phyloP scores from a whole-genome alignment of 2,329 filamentous ascomycete genomes.

The Bipolaris gigantea region DNA sequence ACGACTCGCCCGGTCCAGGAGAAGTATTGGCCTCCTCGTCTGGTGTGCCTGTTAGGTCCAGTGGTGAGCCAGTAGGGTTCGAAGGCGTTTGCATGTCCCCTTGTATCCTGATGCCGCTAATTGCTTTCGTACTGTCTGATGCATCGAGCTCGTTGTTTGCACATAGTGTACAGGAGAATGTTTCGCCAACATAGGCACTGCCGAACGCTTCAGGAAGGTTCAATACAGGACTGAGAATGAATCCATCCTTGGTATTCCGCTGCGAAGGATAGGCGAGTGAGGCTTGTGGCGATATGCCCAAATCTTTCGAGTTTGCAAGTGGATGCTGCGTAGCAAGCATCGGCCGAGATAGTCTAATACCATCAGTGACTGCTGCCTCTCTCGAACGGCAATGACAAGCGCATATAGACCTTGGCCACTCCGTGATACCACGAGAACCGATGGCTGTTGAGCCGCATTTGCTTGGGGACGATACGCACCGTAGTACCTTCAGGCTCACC shows the following conservation, averaged over 20 bases:
- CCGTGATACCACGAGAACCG: background rate
- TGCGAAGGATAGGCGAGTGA: constrained; percentile 67
- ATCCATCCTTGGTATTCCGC: constrained; percentile 52
- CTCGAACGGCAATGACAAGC: background rate
- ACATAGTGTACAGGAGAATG: constrained; percentile 90
- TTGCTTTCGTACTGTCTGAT: constrained; percentile 48
- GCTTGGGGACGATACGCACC: constrained; percentile 58
- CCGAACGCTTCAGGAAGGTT: constrained; percentile 90
- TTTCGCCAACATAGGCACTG: constrained; percentile 92
- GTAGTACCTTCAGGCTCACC: constrained; percentile 78
- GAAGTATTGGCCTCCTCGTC: constrained; percentile 32
- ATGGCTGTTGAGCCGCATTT: background rate
- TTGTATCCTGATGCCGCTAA: constrained; percentile 78
- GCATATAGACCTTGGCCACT: background rate
- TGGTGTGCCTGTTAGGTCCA: constrained; percentile 60
- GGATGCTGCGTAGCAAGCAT: constrained; percentile 73
- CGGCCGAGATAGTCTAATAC: constrained; percentile 75
- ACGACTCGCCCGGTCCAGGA: constrained; percentile 63
- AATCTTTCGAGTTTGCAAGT: constrained; percentile 56
- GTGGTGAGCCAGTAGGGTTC: constrained; percentile 61
- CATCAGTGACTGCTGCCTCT: background rate
- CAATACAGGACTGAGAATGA: constrained; percentile 64
- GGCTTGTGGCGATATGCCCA: constrained; percentile 61
- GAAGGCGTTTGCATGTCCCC: constrained; percentile 96
- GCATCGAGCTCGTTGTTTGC: constrained; percentile 80